phyloP scores from a whole-genome alignment of 78 protist genomes.

The Dictyostelium purpureum region DNA sequence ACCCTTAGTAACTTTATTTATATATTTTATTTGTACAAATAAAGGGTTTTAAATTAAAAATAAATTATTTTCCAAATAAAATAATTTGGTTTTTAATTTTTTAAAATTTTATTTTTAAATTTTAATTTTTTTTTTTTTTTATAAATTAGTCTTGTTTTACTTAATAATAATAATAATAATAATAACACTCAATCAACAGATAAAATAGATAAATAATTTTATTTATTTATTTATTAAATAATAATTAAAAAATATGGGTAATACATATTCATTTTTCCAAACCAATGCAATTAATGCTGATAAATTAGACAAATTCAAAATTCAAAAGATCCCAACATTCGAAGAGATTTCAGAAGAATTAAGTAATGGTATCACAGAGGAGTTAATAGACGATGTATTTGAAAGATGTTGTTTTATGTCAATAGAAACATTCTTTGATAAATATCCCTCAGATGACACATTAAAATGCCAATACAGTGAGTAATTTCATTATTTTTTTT shows the following conservation, averaged over 20 bases:
- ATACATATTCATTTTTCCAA: neutral
- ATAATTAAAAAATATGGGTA: neutral
- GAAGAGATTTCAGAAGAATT: constrained; percentile 20
- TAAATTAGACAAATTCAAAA: neutral
- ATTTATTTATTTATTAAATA: neutral
- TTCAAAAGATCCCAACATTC: constrained; percentile 27
- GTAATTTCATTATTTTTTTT: neutral
- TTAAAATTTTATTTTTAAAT: too few relatives aligned
- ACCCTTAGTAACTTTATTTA: too few relatives aligned
- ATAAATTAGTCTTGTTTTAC: too few relatives aligned
- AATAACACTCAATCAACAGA: too few relatives aligned
- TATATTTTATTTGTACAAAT: too few relatives aligned
- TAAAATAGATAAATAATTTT: too few relatives aligned
- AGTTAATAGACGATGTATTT: constrained; percentile 16
- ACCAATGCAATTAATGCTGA: neutral
- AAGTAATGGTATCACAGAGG: neutral
- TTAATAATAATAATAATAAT: too few relatives aligned
- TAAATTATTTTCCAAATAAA: too few relatives aligned
- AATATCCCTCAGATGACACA: constrained; percentile 44
- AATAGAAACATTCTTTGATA: constrained; percentile 56
- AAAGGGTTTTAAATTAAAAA: too few relatives aligned
- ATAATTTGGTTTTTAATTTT: too few relatives aligned
- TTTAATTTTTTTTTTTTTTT: too few relatives aligned
- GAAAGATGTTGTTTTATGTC: constrained; percentile 67
- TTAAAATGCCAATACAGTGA: constrained; percentile 65